Evolutionary conservation across 306 rosid species (phyloP).

Genomic region (Malus fusca): DNA sequence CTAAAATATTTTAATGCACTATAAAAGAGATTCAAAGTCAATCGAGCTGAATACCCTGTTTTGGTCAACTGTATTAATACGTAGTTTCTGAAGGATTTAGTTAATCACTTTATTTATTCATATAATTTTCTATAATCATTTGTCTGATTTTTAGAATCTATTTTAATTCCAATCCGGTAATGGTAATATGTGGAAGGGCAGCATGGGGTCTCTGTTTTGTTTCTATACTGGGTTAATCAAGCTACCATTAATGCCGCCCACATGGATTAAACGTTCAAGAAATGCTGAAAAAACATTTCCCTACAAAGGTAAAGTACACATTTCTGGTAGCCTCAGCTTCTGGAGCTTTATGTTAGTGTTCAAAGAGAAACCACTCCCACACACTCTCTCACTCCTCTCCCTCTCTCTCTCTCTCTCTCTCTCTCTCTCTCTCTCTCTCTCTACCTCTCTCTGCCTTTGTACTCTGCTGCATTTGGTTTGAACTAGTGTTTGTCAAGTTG

Average conservation of each 20-base stretch:
- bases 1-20: too few relatives aligned
- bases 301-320: constrained; percentile 23
- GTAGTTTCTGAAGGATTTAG: neutral
- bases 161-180: neutral
- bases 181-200: neutral
- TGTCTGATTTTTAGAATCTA: neutral
- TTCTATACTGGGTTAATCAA: neutral
- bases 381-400: neutral
- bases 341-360: constrained; percentile 9
- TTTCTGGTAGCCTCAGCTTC: neutral
- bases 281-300: neutral
- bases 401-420: neutral
- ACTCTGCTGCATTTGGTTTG: constrained; percentile 19
- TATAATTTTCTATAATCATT: neutral
- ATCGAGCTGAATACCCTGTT: neutral
- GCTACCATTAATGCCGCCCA: neutral
- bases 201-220: neutral
- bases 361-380: neutral
- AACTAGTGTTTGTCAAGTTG: constrained; percentile 13
- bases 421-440: neutral
- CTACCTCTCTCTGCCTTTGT: neutral
- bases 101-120: neutral
- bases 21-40: too few relatives aligned
- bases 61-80: too few relatives aligned
- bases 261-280: neutral